Evolutionary conservation across 179 eudicot genomes (phyloP), one percentile per base, ranked within the genome.

Genomic region (Vitellaria paradoxa): DNA sequence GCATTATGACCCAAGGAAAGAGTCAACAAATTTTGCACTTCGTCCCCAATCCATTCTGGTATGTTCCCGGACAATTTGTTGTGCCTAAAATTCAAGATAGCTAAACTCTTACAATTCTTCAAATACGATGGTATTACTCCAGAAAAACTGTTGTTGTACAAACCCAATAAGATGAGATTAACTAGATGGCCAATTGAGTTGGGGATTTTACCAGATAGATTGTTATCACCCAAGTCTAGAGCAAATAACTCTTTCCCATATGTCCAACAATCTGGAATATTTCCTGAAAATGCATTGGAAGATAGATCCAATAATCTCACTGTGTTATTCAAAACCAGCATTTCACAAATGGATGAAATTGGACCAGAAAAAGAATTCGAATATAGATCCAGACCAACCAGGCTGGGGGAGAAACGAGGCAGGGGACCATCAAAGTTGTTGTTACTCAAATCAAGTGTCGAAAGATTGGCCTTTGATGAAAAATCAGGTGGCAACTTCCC

Each of bases 21-120:
- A 45, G n/a, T 18, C 14, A 18, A 0, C 30, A 68, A 68, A 46
- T 3, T 18, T 46, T 18, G 72, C 7, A 68, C 5, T 11, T 40
- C 12, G 46, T n/a, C 17, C 56, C 56, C 72, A 47, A 68, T 68
- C 84, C 84, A 85, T 10, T 23, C 57, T 0, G 81, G 86, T 71
- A 83, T 42, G 17, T 9, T 68, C 4, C 82, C 88, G 0, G 78
- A 72, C 2, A 87, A 40, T 18, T 24, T 56, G 53, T 87, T 87
- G 2, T 62, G 57, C 0, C 49, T 59, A 15, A 87, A 59, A 50
- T 85, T 81, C 5, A 85, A 57, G 14, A 70, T n/a, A 56, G 15
- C 14, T 13, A 87, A 23, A 5, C 4, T 9, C 0, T 74, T 74
- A 37, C 80, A 83, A 14, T 85, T 83, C 50, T 24, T 53, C 78